These are phyloP conservation scores for Boletus vinaceobasis DNA, from an alignment of 768 basidiomycete genomes.

Conservation along the genomic window DNA sequence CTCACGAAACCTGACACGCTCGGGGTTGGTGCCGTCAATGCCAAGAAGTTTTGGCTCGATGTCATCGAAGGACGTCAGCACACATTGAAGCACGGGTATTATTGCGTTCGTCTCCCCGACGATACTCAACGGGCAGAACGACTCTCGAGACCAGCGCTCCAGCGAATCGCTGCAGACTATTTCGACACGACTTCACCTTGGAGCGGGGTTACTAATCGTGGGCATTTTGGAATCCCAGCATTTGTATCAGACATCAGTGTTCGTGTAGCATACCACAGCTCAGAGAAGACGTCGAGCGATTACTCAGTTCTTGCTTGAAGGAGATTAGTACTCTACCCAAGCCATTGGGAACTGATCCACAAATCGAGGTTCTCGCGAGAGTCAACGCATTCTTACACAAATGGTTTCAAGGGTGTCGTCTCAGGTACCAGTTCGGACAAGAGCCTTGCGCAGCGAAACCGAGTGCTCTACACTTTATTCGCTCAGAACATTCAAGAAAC, in stretches of 20 bases:
- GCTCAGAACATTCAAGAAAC: constrained; percentile 36
- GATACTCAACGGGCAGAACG: constrained; percentile 47
- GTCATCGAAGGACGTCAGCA: constrained; percentile 49
- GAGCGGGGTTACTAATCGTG: constrained; percentile 43
- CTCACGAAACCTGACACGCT: constrained; percentile 69
- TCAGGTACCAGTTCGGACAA: constrained; percentile 34
- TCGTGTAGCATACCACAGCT: constrained; percentile 47
- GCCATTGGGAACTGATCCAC: constrained; percentile 36
- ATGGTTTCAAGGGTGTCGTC: constrained; percentile 33
- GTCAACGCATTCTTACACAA: constrained; percentile 49
- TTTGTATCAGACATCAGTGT: constrained; percentile 48
- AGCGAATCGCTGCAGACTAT: constrained; percentile 38
- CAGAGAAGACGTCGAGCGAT: constrained; percentile 34
- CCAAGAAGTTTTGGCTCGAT: constrained; percentile 44
- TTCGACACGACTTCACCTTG: constrained; percentile 52
- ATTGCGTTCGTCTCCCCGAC: constrained; percentile 61
- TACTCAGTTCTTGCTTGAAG: constrained; percentile 34
- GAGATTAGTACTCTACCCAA: constrained; percentile 42
- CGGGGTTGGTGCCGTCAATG: constrained; percentile 37
- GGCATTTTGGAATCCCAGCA: constrained; percentile 51
- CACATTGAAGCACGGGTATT: constrained; percentile 54
- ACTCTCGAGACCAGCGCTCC: constrained; percentile 36
- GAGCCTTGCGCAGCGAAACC: constrained; percentile 35
- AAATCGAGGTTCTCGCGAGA: constrained; percentile 43
- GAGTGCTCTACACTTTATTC: constrained; percentile 32